Conservation (phyloP, 805 yeast species). For the Lipomyces oligophaga region DNA sequence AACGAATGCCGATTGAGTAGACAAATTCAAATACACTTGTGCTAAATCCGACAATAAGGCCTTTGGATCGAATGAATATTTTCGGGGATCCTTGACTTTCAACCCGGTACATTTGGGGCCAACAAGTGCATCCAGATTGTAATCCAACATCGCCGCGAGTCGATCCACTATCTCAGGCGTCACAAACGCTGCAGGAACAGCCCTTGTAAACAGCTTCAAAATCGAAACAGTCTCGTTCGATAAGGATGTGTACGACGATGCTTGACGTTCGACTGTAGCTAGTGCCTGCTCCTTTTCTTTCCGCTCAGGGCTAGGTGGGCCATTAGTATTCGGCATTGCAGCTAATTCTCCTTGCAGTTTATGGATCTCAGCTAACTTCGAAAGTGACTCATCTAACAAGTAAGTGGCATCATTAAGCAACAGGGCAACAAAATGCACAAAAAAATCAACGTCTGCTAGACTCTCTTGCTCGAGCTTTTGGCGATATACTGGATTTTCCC, state of each 20-base stretch:
- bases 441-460: slow-evolving; percentile 68
- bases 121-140: slow-evolving; percentile 84
- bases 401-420: slow-evolving; percentile 93
- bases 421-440: slow-evolving; percentile 87
- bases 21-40: slow-evolving; percentile 70
- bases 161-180: slow-evolving; percentile 89
- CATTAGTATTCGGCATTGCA: slow-evolving; percentile 31
- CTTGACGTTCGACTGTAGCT: slow-evolving; percentile 64
- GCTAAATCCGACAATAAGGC: slow-evolving; percentile 63
- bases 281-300: slow-evolving; percentile 53
- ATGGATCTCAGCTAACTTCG: slow-evolving; percentile 74
- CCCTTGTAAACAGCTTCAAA: slow-evolving; percentile 75
- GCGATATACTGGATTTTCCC: slow-evolving; percentile 70
- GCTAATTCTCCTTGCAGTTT: slow-evolving; percentile 60
- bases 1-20: slow-evolving; percentile 61
- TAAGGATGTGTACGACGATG: slow-evolving; percentile 75
- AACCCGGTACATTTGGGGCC: slow-evolving; percentile 92
- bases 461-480: slow-evolving; percentile 67
- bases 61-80: slow-evolving; percentile 78
- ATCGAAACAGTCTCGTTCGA: slow-evolving; percentile 77
- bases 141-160: slow-evolving; percentile 92
- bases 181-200: slow-evolving; percentile 80
- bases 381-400: slow-evolving; percentile 82
- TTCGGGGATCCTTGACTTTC: slow-evolving; percentile 78
- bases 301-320: slow-evolving; percentile 28